Evolutionary conservation across 2,329 filamentous ascomycete genomes (phyloP).

Genomic region (Trichoderma hamatum): DNA sequence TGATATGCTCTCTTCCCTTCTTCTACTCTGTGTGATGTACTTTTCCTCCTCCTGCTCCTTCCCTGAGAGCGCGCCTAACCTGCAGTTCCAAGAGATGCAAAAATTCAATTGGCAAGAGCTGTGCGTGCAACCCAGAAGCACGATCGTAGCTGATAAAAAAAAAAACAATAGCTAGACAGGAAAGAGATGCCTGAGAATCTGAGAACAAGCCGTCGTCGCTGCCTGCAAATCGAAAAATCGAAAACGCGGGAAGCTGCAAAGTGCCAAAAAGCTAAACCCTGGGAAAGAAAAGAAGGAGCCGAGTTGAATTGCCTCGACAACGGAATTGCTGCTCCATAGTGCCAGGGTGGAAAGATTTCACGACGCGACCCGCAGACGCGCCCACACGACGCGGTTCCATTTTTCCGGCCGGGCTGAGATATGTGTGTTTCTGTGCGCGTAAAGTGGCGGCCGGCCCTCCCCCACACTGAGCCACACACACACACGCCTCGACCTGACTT

Average conservation of each 20-base stretch:
- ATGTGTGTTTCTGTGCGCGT: not conserved
- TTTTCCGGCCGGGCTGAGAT: not conserved
- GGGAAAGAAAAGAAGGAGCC: not conserved
- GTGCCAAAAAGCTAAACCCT: not conserved
- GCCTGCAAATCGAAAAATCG: not conserved
- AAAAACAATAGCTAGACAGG: not conserved
- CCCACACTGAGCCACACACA: conserved; percentile 4
- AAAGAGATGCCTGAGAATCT: not conserved
- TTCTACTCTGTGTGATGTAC: not conserved
- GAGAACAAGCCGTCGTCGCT: not conserved
- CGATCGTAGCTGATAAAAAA: not conserved
- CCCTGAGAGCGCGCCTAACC: conserved; percentile 12
- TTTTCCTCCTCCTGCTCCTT: not conserved
- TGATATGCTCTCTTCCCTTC: not conserved
- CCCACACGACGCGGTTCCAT: conserved; percentile 10
- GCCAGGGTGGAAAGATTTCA: conserved; percentile 2
- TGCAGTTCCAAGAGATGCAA: not conserved
- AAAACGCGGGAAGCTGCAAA: not conserved
- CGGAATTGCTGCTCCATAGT: conserved; percentile 3
- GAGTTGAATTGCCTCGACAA: conserved; percentile 27
- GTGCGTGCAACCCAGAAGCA: not conserved
- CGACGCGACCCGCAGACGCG: conserved; percentile 25
- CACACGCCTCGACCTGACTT: not conserved
- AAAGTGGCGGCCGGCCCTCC: conserved; percentile 8
- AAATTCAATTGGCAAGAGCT: not conserved